phyloP scores from a whole-genome alignment of 164 flowering plant species.

The Annona squamosa region DNA sequence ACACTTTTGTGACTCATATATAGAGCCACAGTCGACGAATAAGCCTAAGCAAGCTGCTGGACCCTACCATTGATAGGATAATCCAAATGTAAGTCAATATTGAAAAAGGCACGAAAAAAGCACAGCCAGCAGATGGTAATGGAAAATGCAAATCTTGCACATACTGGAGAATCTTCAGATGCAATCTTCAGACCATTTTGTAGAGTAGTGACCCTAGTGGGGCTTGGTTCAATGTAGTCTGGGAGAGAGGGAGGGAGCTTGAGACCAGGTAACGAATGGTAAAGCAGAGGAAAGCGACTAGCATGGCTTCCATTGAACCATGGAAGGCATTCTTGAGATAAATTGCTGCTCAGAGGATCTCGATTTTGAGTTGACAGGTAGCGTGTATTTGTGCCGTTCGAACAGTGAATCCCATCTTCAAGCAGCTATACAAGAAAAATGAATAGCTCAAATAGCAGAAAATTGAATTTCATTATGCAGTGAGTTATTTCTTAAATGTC shows the following conservation, averaged over 20 bases:
- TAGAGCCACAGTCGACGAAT: constrained; percentile 45
- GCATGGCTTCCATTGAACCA: constrained; percentile 48
- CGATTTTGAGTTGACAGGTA: constrained; percentile 1
- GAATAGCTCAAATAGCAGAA: not conserved
- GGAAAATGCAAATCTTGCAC: constrained; percentile 1
- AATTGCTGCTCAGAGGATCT: not conserved
- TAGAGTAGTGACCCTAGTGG: constrained; percentile 58
- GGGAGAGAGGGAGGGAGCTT: constrained; percentile 53
- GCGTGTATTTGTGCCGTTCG: not conserved
- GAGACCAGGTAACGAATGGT: constrained; percentile 48
- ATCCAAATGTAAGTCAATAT: not conserved
- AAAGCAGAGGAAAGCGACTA: constrained; percentile 37
- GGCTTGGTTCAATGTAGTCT: constrained; percentile 52
- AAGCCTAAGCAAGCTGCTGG: constrained; percentile 50
- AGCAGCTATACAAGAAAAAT: constrained; percentile 2
- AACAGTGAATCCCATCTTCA: not conserved
- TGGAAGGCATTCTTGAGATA: constrained; percentile 39
- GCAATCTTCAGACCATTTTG: constrained; percentile 68
- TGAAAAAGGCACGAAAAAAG: not conserved
- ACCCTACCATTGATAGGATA: constrained; percentile 19
- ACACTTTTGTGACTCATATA: constrained; percentile 35
- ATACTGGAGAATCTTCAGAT: constrained; percentile 54
- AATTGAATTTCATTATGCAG: not conserved
- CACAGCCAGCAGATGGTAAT: not conserved
- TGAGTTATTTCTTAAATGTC: too few relatives aligned